Evolutionary conservation across 805 yeast species (phyloP).

Genomic region (Saturnispora halmiae): DNA sequence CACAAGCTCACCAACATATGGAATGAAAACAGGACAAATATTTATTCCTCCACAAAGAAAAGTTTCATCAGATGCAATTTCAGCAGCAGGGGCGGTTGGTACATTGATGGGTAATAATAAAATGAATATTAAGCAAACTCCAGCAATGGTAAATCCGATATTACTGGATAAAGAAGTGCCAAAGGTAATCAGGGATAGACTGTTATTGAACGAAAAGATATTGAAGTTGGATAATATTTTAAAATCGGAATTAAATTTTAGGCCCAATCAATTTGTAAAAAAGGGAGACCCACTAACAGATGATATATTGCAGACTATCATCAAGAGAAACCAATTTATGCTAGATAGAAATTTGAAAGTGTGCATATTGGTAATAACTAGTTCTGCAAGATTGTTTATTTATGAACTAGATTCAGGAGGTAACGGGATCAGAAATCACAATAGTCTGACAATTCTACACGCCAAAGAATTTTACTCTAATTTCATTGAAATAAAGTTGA

Average conservation of each 20-base stretch:
- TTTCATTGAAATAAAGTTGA: slow-evolving; percentile 34
- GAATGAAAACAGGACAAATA: neutral
- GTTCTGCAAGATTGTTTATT: slow-evolving; percentile 28
- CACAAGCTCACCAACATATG: neutral
- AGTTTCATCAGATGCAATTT: slow-evolving; percentile 26
- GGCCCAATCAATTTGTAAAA: slow-evolving; percentile 22
- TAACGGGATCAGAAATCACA: slow-evolving; percentile 26
- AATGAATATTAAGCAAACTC: slow-evolving; percentile 16
- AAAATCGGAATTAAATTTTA: slow-evolving; percentile 28
- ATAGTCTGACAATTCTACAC: slow-evolving; percentile 29
- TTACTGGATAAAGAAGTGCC: slow-evolving; percentile 28
- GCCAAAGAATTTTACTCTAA: slow-evolving; percentile 33
- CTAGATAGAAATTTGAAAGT: slow-evolving; percentile 26
- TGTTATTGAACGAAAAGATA: slow-evolving; percentile 27
- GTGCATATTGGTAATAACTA: slow-evolving; percentile 30
- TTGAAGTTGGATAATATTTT: slow-evolving; percentile 27
- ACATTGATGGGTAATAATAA: slow-evolving; percentile 14
- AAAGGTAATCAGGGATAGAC: slow-evolving; percentile 21
- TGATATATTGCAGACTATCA: slow-evolving; percentile 23
- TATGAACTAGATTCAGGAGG: slow-evolving; percentile 26
- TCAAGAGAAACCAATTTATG: slow-evolving; percentile 24
- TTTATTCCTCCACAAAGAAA: slow-evolving; percentile 23
- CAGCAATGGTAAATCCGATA: slow-evolving; percentile 26
- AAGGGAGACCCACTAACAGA: slow-evolving; percentile 28
- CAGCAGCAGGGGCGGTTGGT: slow-evolving; percentile 31